These are phyloP conservation scores for Botrytis elliptica DNA, from an alignment of 2,329 filamentous ascomycete genomes.

Conservation along the genomic window DNA sequence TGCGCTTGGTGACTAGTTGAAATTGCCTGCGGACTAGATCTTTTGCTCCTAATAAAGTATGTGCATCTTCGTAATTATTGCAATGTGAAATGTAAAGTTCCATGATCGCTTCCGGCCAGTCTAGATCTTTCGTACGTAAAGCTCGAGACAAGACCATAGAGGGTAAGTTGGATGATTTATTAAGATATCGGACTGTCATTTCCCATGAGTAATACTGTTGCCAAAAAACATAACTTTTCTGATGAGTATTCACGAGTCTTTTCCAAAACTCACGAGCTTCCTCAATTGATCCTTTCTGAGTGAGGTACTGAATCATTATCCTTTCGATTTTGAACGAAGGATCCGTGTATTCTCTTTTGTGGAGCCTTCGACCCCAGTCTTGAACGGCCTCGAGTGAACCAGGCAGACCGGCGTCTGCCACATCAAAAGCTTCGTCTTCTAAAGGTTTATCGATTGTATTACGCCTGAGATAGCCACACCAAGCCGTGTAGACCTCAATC, in stretches of 20 bases:
- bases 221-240: constrained; percentile 90
- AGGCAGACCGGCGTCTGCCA: constrained; percentile 84
- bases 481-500: constrained; percentile 86
- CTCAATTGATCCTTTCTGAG: constrained; percentile 74
- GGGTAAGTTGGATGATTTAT: constrained; percentile 62
- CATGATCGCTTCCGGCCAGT: constrained; percentile 75
- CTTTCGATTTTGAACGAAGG: constrained; percentile 84
- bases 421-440: constrained; percentile 78
- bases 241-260: constrained; percentile 64
- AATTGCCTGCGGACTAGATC: constrained; percentile 70
- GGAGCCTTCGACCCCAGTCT: constrained; percentile 69
- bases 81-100: constrained; percentile 77
- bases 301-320: constrained; percentile 88
- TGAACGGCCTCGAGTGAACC: constrained; percentile 84
- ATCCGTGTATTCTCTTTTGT: constrained; percentile 72
- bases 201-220: constrained; percentile 90
- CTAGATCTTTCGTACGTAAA: constrained; percentile 58
- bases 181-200: constrained; percentile 52
- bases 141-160: constrained; percentile 76
- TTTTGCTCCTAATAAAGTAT: constrained; percentile 70
- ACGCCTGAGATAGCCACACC: constrained; percentile 91
- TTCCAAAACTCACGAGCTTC: constrained; percentile 78
- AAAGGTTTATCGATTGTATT: constrained; percentile 73
- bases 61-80: constrained; percentile 82
- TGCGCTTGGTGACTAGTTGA: constrained; percentile 61